Conservation (phyloP, 139 green algal genomes). For the Edaphochlamys debaryana region DNA sequence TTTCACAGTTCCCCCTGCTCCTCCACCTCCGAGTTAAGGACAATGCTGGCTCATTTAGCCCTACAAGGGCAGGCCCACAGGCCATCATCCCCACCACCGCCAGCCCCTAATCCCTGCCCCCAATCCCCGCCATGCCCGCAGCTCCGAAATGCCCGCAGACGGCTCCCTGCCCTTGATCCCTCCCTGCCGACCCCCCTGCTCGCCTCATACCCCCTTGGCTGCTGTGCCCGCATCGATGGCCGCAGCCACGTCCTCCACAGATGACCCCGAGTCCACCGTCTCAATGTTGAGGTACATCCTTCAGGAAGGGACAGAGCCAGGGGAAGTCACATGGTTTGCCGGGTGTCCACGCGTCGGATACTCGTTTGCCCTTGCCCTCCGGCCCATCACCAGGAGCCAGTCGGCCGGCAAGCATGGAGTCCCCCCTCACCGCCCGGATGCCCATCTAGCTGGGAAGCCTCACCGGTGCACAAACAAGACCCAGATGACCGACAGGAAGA, state of each 20-base stretch:
- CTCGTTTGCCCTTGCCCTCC: background rate
- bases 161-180: background rate
- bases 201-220: too few relatives aligned
- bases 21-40: too few relatives aligned
- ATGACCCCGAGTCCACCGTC: too few relatives aligned
- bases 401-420: background rate
- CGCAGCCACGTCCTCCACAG: background rate
- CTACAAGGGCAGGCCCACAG: too few relatives aligned
- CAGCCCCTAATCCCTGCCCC: too few relatives aligned
- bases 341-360: background rate
- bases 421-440: background rate
- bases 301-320: background rate
- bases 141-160: background rate
- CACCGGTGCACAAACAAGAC: constrained; percentile 35
- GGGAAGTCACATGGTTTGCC: background rate
- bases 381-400: background rate
- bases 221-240: background rate
- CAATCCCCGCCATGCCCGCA: too few relatives aligned
- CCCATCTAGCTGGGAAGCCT: background rate
- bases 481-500: constrained; percentile 18
- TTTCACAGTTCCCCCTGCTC: too few relatives aligned
- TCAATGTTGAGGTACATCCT: constrained; percentile 41
- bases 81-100: too few relatives aligned
- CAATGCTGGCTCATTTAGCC: too few relatives aligned
- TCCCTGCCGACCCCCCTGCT: too few relatives aligned